Evolutionary conservation across 345 rosid species (phyloP), one percentile per base, ranked within the genome.

Genomic region (Pugionium dolabratum): DNA sequence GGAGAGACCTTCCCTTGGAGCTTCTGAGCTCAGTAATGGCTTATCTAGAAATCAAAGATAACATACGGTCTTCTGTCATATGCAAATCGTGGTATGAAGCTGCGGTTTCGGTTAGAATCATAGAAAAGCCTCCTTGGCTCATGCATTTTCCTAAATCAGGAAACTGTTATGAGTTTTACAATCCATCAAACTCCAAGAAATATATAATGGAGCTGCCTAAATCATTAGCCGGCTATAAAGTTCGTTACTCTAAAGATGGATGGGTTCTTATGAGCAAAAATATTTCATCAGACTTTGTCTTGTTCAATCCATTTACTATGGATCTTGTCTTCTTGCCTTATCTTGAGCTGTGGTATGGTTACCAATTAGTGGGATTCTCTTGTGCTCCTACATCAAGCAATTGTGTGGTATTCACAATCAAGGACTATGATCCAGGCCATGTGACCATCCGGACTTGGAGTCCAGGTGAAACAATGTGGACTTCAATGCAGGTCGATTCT

Each of bases 301-400:
- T 88, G 79, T 86, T 84, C 63, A 80, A 86, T 67, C 96, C 96
- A 33, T 86, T 88, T 47, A 78, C 85, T 4, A 62, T 54, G 44
- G 82, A 81, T 53, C 32, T 61, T 64, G 60, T 88, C 67, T 74
- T 80, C 66, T 80, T 86, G 61, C 90, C 90, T 29, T 9, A 40
- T 64, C 70, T 63, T 28, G 59, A 64, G 28, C 10, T 72, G 11
- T 49, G 59, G 45, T 10, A 27, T 57, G 49, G 7, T 47, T 56
- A 79, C 59, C 86, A 86, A 59, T 76, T 84, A 53, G 88, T 83
- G 2, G 90, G 92, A 35, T 88, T 88, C 85, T 86, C 96, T 34
- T 75, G 81, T 73, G 76, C 88, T 58, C 90, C 92, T 42, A 84
- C 83, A 62, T 76, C 84, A 41, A 29, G 69, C 3, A 37, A 60